These are phyloP conservation scores for Penicillium arizonense DNA, from an alignment of 495 filamentous ascomycete genomes.

Conservation along the genomic window DNA sequence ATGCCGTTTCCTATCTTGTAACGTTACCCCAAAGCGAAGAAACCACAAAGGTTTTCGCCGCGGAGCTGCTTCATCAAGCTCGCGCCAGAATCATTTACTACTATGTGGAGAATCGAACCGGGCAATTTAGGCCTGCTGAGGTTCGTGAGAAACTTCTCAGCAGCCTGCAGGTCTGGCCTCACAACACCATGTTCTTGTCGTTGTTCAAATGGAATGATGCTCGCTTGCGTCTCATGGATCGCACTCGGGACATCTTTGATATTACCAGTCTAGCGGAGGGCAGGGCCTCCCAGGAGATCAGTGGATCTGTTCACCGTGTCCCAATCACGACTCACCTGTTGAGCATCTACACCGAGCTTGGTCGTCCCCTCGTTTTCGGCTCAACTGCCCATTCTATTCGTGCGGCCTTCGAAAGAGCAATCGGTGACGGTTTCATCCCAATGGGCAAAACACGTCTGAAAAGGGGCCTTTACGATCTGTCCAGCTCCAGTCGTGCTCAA, in stretches of 20 bases:
- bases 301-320: conserved; percentile 14
- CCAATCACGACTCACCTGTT: conserved; percentile 57
- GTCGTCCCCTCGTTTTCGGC: conserved; percentile 35
- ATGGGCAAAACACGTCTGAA: not conserved
- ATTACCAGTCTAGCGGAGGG: not conserved
- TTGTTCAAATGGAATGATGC: conserved; percentile 70
- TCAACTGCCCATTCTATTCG: conserved; percentile 61
- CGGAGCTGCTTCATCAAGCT: conserved; percentile 63
- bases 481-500: not conserved
- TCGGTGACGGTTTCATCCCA: conserved; percentile 34
- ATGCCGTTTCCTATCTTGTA: conserved; percentile 41
- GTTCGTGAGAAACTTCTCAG: conserved; percentile 59
- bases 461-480: not conserved
- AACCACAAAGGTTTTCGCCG: conserved; percentile 30
- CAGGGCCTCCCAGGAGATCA: conserved; percentile 33
- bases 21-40: conserved; percentile 30
- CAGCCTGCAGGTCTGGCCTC: conserved; percentile 63
- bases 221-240: conserved; percentile 67
- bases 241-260: conserved; percentile 53
- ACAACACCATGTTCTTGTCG: conserved; percentile 74
- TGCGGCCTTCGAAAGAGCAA: conserved; percentile 69
- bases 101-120: conserved; percentile 52
- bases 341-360: conserved; percentile 64
- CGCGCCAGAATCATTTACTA: conserved; percentile 66
- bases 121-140: conserved; percentile 59